Evolutionary conservation across 768 basidiomycete species (phyloP).

Genomic region (Leccinum incarnatum): DNA sequence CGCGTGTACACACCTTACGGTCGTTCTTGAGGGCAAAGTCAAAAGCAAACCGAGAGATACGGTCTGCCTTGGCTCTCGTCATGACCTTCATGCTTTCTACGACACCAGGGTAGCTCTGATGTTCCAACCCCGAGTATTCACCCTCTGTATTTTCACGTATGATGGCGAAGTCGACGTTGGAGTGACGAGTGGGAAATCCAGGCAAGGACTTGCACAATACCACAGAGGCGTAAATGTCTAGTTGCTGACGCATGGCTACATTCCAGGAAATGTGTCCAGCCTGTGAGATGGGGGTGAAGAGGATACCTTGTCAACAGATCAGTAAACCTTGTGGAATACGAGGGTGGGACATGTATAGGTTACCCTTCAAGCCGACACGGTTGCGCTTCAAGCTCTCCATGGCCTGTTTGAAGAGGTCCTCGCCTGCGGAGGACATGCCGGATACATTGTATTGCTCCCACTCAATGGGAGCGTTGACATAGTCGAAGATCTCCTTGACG

Average conservation of each 20-base stretch:
- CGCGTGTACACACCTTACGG: conserved; percentile 67
- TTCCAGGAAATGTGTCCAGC: conserved; percentile 99
- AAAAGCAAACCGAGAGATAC: conserved; percentile 95
- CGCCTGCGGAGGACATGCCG: conserved; percentile 91
- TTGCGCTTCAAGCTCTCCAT: conserved; percentile 98
- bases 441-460: conserved; percentile 99
- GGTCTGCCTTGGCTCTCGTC: conserved; percentile 91
- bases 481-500: conserved; percentile 98
- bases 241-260: conserved; percentile 98
- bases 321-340: conserved; percentile 1
- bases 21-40: conserved; percentile 99
- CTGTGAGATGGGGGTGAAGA: conserved; percentile 97
- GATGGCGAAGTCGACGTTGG: conserved; percentile 97
- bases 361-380: conserved; percentile 97
- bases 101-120: conserved; percentile 97
- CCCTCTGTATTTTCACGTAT: conserved; percentile 99
- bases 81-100: conserved; percentile 98
- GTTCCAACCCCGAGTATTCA: conserved; percentile 98
- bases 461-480: conserved; percentile 97
- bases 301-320: conserved; percentile 64
- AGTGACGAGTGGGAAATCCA: conserved; percentile 93
- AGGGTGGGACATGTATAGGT: not conserved
- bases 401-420: conserved; percentile 93
- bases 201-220: conserved; percentile 98
- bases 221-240: conserved; percentile 98